Evolutionary conservation across 768 basidiomycete genomes (phyloP).

Genomic region (Obba rivulosa): DNA sequence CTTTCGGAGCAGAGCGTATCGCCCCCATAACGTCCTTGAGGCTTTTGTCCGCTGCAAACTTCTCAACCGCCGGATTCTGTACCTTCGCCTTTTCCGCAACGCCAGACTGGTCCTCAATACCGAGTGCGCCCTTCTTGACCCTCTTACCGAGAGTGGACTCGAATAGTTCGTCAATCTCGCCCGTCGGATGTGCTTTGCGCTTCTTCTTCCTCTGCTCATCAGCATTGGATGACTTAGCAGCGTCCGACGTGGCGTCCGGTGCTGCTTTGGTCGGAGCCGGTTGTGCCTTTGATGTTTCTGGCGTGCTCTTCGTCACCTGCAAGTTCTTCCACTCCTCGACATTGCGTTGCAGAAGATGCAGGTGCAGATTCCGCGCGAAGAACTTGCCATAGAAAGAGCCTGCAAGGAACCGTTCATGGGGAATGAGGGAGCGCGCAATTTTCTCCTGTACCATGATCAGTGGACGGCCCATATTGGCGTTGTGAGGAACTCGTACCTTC

Average conservation of each 20-base stretch:
- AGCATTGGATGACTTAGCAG: background rate
- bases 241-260: background rate
- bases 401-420: constrained; percentile 65
- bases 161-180: constrained; percentile 79
- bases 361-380: constrained; percentile 73
- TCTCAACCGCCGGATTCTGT: constrained; percentile 4
- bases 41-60: constrained; percentile 26
- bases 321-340: constrained; percentile 81
- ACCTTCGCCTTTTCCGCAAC: constrained; percentile 4
- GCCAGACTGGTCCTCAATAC: constrained; percentile 9
- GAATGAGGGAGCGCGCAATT: constrained; percentile 75
- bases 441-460: constrained; percentile 59
- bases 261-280: background rate
- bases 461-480: background rate
- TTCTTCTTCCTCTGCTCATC: constrained; percentile 42
- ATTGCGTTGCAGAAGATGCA: constrained; percentile 71
- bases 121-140: constrained; percentile 49
- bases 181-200: constrained; percentile 38
- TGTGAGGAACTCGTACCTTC: constrained; percentile 47
- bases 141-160: constrained; percentile 51
- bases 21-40: constrained; percentile 52
- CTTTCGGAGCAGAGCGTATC: constrained; percentile 51
- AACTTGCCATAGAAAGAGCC: constrained; percentile 84
- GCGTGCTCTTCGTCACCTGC: constrained; percentile 31
- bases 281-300: background rate